These are phyloP conservation scores for Cerioporus squamosus DNA, from an alignment of 1,284 basidiomycete genomes.

Conservation along the genomic window DNA sequence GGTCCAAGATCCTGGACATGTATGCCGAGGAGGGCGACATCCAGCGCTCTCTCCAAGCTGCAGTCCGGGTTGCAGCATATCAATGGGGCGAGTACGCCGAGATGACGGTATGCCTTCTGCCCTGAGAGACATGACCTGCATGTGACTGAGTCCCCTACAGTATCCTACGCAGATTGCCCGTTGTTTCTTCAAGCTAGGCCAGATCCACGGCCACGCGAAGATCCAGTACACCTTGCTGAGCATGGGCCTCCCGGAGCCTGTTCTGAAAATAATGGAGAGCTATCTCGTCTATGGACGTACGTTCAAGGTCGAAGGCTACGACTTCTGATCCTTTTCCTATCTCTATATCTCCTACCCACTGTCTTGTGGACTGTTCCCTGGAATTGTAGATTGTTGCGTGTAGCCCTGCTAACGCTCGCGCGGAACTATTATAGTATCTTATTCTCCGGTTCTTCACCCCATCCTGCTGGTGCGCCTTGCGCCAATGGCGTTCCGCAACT, in stretches of 20 bases:
- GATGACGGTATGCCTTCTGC: constrained; percentile 65
- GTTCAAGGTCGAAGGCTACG: constrained; percentile 83
- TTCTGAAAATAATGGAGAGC: constrained; percentile 86
- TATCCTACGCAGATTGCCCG: constrained; percentile 92
- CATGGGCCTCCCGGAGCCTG: constrained; percentile 87
- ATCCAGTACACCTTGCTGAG: constrained; percentile 93
- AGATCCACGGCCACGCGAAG: constrained; percentile 94
- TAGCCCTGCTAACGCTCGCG: constrained; percentile 9
- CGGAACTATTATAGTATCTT: constrained; percentile 13
- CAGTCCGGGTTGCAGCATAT: constrained; percentile 92
- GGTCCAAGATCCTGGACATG: constrained; percentile 91
- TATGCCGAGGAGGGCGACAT: constrained; percentile 96
- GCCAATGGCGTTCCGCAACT: too few relatives aligned
- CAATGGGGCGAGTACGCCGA: constrained; percentile 86
- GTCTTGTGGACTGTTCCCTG: background rate
- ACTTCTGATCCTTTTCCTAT: constrained; percentile 51
- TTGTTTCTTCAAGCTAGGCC: constrained; percentile 91
- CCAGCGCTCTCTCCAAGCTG: constrained; percentile 87
- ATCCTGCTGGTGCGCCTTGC: too few relatives aligned
- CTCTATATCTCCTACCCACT: background rate
- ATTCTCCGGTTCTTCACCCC: background rate
- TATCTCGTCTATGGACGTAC: constrained; percentile 80
- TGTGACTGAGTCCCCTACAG: constrained; percentile 38
- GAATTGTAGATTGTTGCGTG: constrained; percentile 21
- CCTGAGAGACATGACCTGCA: background rate